Percentiles rank a stretch among this genome's conserved stretches.
These are phyloP conservation scores for Xanthoconium purpureum DNA, from an alignment of 768 basidiomycete species.

Conservation along the genomic window DNA sequence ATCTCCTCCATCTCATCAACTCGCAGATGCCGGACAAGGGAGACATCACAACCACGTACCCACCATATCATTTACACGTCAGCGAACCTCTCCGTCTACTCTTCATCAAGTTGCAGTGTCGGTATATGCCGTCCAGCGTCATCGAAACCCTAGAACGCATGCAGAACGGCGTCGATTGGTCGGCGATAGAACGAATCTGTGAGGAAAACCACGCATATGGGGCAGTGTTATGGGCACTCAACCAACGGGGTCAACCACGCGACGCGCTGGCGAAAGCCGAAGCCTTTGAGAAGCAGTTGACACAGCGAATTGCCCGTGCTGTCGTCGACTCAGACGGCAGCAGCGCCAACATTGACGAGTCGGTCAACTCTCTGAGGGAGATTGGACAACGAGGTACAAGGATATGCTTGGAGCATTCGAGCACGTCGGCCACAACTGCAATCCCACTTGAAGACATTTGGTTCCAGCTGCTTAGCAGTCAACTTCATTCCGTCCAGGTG, in stretches of 20 bases:
- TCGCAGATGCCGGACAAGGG: slow-evolving; percentile 44
- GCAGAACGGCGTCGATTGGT: slow-evolving; percentile 51
- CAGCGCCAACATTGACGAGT: slow-evolving; percentile 27
- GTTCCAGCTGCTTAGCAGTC: slow-evolving; percentile 80
- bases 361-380: slow-evolving; percentile 50
- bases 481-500: slow-evolving; percentile 75
- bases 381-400: slow-evolving; percentile 60
- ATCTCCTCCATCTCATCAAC: slow-evolving; percentile 72
- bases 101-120: slow-evolving; percentile 74
- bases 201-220: slow-evolving; percentile 65
- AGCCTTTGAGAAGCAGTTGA: slow-evolving; percentile 50
- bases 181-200: slow-evolving; percentile 56
- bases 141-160: slow-evolving; percentile 59
- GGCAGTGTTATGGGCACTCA: slow-evolving; percentile 78
- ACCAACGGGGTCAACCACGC: slow-evolving; percentile 59
- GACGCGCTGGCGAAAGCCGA: slow-evolving; percentile 69
- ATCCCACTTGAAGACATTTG: slow-evolving; percentile 78
- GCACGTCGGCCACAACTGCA: slow-evolving; percentile 36
- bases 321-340: slow-evolving; percentile 28
- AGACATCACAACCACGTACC: slow-evolving; percentile 17
- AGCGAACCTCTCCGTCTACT: slow-evolving; percentile 48
- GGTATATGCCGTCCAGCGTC: slow-evolving; percentile 60
- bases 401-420: slow-evolving; percentile 71
- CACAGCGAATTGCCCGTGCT: slow-evolving; percentile 40
- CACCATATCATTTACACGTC: slow-evolving; percentile 43